Conservation (phyloP, 148 eudicot species). For the Amaranthus cruentus region DNA sequence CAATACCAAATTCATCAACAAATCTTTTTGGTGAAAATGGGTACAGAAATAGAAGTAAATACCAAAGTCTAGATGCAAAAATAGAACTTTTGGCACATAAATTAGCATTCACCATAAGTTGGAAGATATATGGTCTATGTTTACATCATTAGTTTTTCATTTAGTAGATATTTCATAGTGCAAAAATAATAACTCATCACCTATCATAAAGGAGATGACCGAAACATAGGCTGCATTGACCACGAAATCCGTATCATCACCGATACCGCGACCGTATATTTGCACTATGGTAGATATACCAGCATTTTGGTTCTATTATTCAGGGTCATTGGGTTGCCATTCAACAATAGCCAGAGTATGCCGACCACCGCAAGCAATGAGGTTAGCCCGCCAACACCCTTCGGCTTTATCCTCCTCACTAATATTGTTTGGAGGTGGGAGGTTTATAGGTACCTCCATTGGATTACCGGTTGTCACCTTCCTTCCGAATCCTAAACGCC, state of each 20-base stretch:
- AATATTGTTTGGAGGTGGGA: conserved; percentile 51
- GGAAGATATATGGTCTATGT: conserved; percentile 1
- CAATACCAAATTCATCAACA: too few species aligned
- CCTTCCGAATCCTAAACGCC: conserved; percentile 88
- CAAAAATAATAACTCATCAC: too few species aligned
- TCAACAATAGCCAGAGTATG: conserved; percentile 77
- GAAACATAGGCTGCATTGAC: too few species aligned
- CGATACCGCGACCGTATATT: too few species aligned
- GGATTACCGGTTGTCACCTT: conserved; percentile 88
- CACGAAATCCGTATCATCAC: too few species aligned
- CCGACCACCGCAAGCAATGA: conserved; percentile 94
- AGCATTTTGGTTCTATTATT: neutral
- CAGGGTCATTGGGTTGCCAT: conserved; percentile 42
- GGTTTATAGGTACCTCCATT: conserved; percentile 74
- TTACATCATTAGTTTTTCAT: neutral
- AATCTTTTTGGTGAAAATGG: too few species aligned
- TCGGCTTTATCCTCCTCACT: conserved; percentile 29
- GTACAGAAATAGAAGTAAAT: too few species aligned
- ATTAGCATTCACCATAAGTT: neutral
- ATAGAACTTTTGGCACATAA: neutral
- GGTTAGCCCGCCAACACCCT: conserved; percentile 73
- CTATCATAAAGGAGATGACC: too few species aligned
- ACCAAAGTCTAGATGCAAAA: neutral
- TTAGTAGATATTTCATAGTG: neutral
- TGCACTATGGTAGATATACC: too few species aligned